Evolutionary conservation across 306 rosid genomes (phyloP), one percentile per base, ranked within the genome.

Genomic region (Comarum palustre): DNA sequence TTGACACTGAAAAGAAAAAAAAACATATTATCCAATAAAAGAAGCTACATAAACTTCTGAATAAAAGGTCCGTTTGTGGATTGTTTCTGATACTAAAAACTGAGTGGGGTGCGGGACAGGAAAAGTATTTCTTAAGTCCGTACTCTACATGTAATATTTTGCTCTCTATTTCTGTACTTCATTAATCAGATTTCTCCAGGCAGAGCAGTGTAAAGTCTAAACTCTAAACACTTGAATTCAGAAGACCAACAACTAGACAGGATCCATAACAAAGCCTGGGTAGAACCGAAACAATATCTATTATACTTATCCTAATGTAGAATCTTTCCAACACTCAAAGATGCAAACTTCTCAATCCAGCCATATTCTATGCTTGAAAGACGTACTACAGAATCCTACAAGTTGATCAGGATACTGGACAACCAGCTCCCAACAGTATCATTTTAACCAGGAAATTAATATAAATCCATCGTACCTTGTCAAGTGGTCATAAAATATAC

Each of bases 71-170:
- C 43, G 47, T 27, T 13, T 7, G 25, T 6, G 4, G 17, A 29
- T 47, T 32, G 46, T 20, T 12, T 68, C 60, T 31, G 43, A 48
- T 46, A 54, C 72, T 45, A 47, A 41, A 52, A 68, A 69, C 12
- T 17, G 13, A 19, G 58, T 12, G 9, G 39, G 41, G 55, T 9
- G 3, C 13, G 20, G 60, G 60, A 29, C 4, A 31, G 36, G 43
- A 47, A 50, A 68, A 55, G 17, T 24, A 55, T 3, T 55, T 9
- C 4, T 41, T 41, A 9, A 41, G 13, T 22, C 32, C 25, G 14
- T 8, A 4, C 8, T 29, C 19, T 42, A 11, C 19, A 5, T 24
- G 25, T 0, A 3, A 24, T 55, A 11, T 4, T 12, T 58, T 58
- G 38, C 38, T 12, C 38, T 24, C 36, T 27, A 14, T 10, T 27